These are phyloP conservation scores for Cordyceps farinosa DNA, from an alignment of 2,329 filamentous ascomycete genomes.

Conservation along the genomic window DNA sequence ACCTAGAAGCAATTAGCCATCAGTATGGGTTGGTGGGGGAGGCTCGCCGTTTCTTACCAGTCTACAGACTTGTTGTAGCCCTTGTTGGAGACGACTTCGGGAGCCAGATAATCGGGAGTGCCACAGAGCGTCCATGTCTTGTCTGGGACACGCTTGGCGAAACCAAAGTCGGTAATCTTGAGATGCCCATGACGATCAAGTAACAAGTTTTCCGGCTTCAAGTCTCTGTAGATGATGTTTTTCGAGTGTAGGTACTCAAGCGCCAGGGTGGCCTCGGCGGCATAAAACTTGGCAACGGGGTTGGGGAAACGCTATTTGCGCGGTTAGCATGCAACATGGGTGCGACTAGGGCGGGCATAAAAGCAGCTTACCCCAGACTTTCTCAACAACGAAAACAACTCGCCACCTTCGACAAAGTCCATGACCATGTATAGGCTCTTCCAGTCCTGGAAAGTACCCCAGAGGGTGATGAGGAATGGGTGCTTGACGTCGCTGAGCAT, in stretches of 20 bases:
- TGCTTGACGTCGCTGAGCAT: conserved; percentile 98
- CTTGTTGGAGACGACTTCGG: conserved; percentile 98
- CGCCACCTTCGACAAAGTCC: conserved; percentile 98
- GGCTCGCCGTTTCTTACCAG: conserved; percentile 63
- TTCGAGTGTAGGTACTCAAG: conserved; percentile 92
- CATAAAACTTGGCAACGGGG: conserved; percentile 98
- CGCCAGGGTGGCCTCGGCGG: conserved; percentile 91
- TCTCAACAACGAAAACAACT: conserved; percentile 89
- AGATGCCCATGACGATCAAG: conserved; percentile 90
- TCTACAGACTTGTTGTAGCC: conserved; percentile 99
- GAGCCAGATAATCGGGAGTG: conserved; percentile 94
- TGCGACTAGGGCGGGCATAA: background rate
- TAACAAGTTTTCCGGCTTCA: conserved; percentile 92
- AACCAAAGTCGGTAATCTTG: conserved; percentile 98
- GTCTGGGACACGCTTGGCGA: conserved; percentile 96
- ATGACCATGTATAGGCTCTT: conserved; percentile 99
- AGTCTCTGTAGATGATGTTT: conserved; percentile 95
- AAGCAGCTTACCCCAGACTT: conserved; percentile 70
- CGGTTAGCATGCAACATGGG: conserved; percentile 1
- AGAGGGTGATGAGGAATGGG: conserved; percentile 94
- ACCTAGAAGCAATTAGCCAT: conserved; percentile 54
- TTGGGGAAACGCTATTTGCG: conserved; percentile 83
- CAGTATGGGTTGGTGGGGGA: background rate
- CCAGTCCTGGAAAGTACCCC: conserved; percentile 96
- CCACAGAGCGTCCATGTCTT: conserved; percentile 99